These are phyloP conservation scores for Edaphochlamys debaryana DNA, from an alignment of 139 green algal species.

Conservation along the genomic window DNA sequence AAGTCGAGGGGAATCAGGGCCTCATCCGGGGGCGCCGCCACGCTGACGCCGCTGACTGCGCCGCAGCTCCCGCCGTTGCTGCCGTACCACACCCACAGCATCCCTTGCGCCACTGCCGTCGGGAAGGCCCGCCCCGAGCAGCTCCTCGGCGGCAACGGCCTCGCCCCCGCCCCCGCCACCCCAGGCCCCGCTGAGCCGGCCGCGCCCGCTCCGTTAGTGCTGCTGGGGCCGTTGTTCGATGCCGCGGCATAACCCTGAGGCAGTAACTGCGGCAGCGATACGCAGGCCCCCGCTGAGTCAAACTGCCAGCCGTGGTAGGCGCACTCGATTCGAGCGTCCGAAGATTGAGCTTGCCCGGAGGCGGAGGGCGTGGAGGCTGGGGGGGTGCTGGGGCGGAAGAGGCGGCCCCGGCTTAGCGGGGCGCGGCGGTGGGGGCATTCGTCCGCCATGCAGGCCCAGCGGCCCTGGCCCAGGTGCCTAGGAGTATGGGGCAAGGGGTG, in stretches of 20 bases:
- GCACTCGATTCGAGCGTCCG: too few relatives aligned
- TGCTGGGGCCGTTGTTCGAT: neutral
- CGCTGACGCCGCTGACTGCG: too few relatives aligned
- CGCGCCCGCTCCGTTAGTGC: neutral
- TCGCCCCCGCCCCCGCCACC: neutral
- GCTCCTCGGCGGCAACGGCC: neutral
- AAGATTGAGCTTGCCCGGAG: too few relatives aligned
- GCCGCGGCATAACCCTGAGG: neutral
- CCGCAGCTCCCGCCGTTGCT: too few relatives aligned
- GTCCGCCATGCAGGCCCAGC: constrained; percentile 36
- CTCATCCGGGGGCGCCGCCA: neutral
- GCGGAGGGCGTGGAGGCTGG: too few relatives aligned
- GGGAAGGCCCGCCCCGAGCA: constrained; percentile 4
- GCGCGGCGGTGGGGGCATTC: constrained; percentile 44
- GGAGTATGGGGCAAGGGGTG: too few relatives aligned
- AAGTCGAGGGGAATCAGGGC: constrained; percentile 16
- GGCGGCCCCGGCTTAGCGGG: constrained; percentile 26
- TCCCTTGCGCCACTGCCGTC: constrained; percentile 31
- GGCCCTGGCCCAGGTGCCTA: too few relatives aligned
- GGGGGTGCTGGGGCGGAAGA: neutral
- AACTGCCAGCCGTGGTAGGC: constrained; percentile 45
- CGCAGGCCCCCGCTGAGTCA: neutral
- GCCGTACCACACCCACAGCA: constrained; percentile 40
- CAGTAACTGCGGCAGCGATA: constrained; percentile 10
- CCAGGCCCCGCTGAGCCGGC: neutral